Evolutionary conservation across 148 eudicot species (phyloP).

Genomic region (Persicaria maculosa): DNA sequence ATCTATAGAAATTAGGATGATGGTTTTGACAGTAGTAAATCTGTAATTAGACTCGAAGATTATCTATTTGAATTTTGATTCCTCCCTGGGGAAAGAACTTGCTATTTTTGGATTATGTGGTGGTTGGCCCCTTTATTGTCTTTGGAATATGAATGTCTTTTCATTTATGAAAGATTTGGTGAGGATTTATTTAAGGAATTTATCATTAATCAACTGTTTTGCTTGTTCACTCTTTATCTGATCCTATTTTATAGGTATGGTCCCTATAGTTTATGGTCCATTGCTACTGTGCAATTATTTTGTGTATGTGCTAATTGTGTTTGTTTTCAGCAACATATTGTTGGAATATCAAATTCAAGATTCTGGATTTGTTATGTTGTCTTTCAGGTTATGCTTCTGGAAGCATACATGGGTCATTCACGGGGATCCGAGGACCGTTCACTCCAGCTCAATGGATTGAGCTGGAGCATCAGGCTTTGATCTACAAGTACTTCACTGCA

Average conservation of each 20-base stretch:
- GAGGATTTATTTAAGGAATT: neutral
- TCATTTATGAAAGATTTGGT: neutral
- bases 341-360: neutral
- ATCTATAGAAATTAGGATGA: constrained; percentile 1
- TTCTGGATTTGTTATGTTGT: neutral
- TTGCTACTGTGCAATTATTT: neutral
- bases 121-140: constrained; percentile 5
- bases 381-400: constrained; percentile 20
- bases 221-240: neutral
- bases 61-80: constrained; percentile 6
- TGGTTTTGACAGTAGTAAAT: neutral
- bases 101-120: neutral
- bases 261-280: constrained; percentile 1
- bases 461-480: constrained; percentile 60
- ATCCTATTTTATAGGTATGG: neutral
- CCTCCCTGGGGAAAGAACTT: neutral
- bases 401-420: constrained; percentile 27
- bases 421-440: constrained; percentile 38
- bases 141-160: neutral
- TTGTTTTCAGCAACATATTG: constrained; percentile 4
- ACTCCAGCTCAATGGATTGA: constrained; percentile 65
- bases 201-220: neutral
- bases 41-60: neutral
- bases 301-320: neutral
- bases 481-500: constrained; percentile 51